Percentiles rank a stretch among this genome's conserved stretches.
Evolutionary conservation across 768 basidiomycete genomes (phyloP).

Genomic region (Termitomyces titanicus): DNA sequence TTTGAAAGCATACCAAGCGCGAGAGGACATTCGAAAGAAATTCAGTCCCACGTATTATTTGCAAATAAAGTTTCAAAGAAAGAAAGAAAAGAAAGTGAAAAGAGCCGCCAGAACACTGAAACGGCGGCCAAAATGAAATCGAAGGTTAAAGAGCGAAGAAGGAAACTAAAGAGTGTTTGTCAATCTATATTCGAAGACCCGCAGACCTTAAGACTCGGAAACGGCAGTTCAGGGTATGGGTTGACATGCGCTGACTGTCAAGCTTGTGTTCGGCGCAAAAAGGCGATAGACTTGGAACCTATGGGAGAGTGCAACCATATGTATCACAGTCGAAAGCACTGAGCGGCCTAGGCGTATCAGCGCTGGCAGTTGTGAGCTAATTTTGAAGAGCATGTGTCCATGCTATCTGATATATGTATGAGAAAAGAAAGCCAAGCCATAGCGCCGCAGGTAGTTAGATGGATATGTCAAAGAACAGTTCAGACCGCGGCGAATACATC

Average conservation of each 20-base stretch:
- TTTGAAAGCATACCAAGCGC: conserved; percentile 30
- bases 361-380: not conserved
- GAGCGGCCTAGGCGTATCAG: not conserved
- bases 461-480: too few relatives aligned
- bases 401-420: too few relatives aligned
- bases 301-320: not conserved
- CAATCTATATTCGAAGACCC: not conserved
- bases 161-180: conserved; percentile 4
- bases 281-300: not conserved
- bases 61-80: conserved; percentile 9
- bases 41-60: conserved; percentile 12
- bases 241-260: conserved; percentile 6
- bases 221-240: not conserved
- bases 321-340: not conserved
- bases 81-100: conserved; percentile 15
- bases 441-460: not conserved
- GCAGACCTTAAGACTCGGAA: not conserved
- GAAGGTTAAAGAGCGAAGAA: conserved; percentile 15
- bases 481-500: too few relatives aligned
- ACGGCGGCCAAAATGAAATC: conserved; percentile 12
- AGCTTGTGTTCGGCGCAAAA: not conserved
- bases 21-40: conserved; percentile 17
- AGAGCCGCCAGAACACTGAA: conserved; percentile 27
- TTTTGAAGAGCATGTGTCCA: not conserved
- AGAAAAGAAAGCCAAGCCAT: too few relatives aligned